Evolutionary conservation across 176 grass and related monocot genomes (phyloP), one percentile per base, ranked within the genome.

Genomic region (Dactylis glomerata): DNA sequence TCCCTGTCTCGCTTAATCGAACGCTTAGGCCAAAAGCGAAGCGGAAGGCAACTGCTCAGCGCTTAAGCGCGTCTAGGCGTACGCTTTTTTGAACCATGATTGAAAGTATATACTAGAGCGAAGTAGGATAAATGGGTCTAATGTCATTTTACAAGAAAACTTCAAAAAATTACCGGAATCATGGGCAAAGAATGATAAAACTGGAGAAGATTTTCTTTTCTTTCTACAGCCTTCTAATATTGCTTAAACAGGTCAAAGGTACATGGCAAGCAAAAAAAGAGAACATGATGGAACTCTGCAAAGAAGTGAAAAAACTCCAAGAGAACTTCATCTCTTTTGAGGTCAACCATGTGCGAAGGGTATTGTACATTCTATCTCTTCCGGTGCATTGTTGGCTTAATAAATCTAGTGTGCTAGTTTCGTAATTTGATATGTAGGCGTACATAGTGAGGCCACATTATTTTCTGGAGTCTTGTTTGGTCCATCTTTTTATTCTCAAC

Each of bases 211-310:
- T 51, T 9, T 32, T 32, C n/a, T n/a, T 74, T 75, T 75, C 16
- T 75, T 51, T 75, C 16, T 19, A 50, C 27, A 75, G 26, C 27
- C 27, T 51, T 79, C 30, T 73, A 15, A 56, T 68, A 57, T 92
- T 9, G 58, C 61, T 9, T 42, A 80, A 89, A 76, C 64, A 92
- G 87, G 83, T 92, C 28, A 82, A 63, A 65, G 90, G 87, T 30
- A 58, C 31, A 20, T 92, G 90, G 90, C 87, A 92, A 86, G 63
- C 51, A 3, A 92, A 89, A 75, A 46, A 92, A 44, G 81, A 77
- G 63, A 84, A 82, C 28, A 90, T 92, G 84, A 81, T 81, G 31
- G 80, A 87, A 57, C 85, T 92, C 10, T 92, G 91, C 77, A 89
- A 90, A 50, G 87, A 92, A 84, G 91, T 82, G 31, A 90, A 73